These are phyloP conservation scores for Gastrolobium bilobum DNA, from an alignment of 306 rosid species.

Conservation along the genomic window DNA sequence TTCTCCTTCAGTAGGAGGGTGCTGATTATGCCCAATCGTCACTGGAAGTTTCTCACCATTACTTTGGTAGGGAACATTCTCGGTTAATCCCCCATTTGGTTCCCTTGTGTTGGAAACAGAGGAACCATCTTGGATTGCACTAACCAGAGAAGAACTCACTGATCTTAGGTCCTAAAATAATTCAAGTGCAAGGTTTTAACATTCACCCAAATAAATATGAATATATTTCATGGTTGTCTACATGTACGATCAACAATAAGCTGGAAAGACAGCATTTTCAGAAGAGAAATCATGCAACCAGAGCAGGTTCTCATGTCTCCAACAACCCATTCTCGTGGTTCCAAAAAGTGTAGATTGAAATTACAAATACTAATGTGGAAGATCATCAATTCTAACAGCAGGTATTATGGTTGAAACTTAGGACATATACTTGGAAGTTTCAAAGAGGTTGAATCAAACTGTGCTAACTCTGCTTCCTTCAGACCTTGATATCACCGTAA, in stretches of 20 bases:
- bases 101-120: conserved; percentile 48
- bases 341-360: too few species aligned
- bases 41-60: conserved; percentile 40
- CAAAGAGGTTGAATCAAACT: too few species aligned
- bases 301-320: too few species aligned
- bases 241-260: too few species aligned
- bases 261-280: too few species aligned
- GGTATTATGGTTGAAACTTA: too few species aligned
- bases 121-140: conserved; percentile 43
- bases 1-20: conserved; percentile 57
- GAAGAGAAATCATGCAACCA: too few species aligned
- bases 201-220: not conserved
- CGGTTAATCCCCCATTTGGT: conserved; percentile 41
- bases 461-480: conserved; percentile 9
- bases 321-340: too few species aligned
- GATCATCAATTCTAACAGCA: too few species aligned
- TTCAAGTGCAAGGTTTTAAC: conserved; percentile 37
- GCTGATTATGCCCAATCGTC: conserved; percentile 54
- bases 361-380: too few species aligned
- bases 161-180: conserved; percentile 55
- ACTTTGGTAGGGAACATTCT: conserved; percentile 41
- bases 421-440: too few species aligned
- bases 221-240: not conserved
- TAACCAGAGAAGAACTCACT: conserved; percentile 43
- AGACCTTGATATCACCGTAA: not conserved